A percentile compares a stretch with the other conserved stretches of the same genome.
Evolutionary conservation across 805 yeast species (phyloP).

Genomic region (Cyberlindnera sargentensis): DNA sequence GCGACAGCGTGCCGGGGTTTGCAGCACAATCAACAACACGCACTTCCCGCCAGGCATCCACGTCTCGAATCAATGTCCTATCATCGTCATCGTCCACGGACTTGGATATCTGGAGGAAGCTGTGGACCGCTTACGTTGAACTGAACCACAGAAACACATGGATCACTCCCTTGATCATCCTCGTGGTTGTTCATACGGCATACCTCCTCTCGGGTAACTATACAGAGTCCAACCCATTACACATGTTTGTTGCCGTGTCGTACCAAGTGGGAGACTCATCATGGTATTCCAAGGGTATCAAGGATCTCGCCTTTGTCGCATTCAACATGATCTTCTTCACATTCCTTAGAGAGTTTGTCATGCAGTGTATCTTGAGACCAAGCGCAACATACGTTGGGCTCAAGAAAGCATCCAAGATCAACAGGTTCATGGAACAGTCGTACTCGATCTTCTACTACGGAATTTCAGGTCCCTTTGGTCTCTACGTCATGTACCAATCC

Average conservation of each 20-base stretch:
- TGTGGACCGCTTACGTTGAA: slow-evolving; percentile 53
- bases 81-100: slow-evolving; percentile 33
- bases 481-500: slow-evolving; percentile 76
- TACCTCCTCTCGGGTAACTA: slow-evolving; percentile 53
- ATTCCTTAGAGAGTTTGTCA: slow-evolving; percentile 80
- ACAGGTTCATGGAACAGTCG: slow-evolving; percentile 89
- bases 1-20: slow-evolving; percentile 66
- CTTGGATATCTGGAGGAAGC: slow-evolving; percentile 46
- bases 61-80: slow-evolving; percentile 28
- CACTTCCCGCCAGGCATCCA: slow-evolving; percentile 33
- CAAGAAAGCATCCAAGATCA: slow-evolving; percentile 42
- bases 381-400: slow-evolving; percentile 51
- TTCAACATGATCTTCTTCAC: slow-evolving; percentile 85
- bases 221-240: slow-evolving; percentile 53
- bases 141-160: slow-evolving; percentile 56
- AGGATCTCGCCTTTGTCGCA: slow-evolving; percentile 73
- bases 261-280: slow-evolving; percentile 56
- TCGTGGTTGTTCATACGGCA: slow-evolving; percentile 33
- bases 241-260: slow-evolving; percentile 56
- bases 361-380: slow-evolving; percentile 78
- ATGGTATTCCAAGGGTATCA: slow-evolving; percentile 80
- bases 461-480: slow-evolving; percentile 75
- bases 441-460: slow-evolving; percentile 81
- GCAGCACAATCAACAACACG: slow-evolving; percentile 55
- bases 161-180: slow-evolving; percentile 55